Percentiles rank a stretch among this genome's conserved stretches.
These are phyloP conservation scores for Arabis hirsuta DNA, from an alignment of 345 rosid genomes.

Conservation along the genomic window DNA sequence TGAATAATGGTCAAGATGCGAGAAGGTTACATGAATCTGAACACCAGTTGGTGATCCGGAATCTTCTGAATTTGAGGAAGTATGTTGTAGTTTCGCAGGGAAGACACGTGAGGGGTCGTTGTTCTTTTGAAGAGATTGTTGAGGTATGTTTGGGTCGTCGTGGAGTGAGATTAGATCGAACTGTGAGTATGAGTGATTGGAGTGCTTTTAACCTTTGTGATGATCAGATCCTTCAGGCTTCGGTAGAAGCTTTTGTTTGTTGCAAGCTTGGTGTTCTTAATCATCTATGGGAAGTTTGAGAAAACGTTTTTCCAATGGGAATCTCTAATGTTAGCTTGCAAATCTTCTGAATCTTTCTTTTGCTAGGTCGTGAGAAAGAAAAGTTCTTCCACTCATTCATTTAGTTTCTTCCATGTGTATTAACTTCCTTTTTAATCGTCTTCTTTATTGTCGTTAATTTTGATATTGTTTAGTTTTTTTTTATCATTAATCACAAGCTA, in stretches of 20 bases:
- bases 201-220: slow-evolving; percentile 9
- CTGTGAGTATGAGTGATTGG: slow-evolving; percentile 47
- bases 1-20: slow-evolving; percentile 42
- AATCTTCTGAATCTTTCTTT: no score
- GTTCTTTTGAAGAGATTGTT: slow-evolving; percentile 40
- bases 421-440: no score
- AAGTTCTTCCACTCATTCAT: no score
- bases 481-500: no score
- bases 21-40: slow-evolving; percentile 9
- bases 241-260: slow-evolving; percentile 38
- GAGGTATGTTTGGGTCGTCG: slow-evolving; percentile 37
- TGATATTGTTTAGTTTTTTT: no score
- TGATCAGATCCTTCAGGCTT: slow-evolving; percentile 43
- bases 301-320: no score
- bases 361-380: no score
- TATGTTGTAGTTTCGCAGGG: slow-evolving; percentile 13
- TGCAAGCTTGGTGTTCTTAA: slow-evolving; percentile 36
- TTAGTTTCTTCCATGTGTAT: no score
- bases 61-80: slow-evolving; percentile 37
- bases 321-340: no score
- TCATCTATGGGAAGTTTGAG: slow-evolving; percentile 1
- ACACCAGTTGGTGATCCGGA: no score
- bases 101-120: background rate
- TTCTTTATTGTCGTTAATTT: no score
- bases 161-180: slow-evolving; percentile 37